Evolutionary conservation across 208 protist species (phyloP).

Genomic region (Leptomonas pyrrhocoris): DNA sequence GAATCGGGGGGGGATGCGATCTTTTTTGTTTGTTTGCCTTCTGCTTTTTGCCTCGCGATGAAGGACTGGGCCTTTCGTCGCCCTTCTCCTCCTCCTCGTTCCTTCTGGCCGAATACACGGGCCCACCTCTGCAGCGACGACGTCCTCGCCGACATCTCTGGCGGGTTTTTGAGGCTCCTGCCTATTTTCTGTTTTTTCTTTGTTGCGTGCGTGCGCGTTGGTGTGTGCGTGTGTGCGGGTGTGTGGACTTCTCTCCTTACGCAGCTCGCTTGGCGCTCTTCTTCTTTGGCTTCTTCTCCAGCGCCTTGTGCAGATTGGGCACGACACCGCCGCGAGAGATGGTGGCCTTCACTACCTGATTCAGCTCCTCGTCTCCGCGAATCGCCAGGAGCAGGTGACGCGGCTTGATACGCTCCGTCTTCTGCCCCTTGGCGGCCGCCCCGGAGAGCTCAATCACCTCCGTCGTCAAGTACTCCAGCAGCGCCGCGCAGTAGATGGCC

Average conservation of each 20-base stretch:
- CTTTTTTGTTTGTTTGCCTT: too few species aligned
- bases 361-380: slow-evolving; percentile 99
- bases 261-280: slow-evolving; percentile 83
- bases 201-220: slow-evolving; percentile 8
- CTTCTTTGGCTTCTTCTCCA: slow-evolving; percentile 93
- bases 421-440: slow-evolving; percentile 97
- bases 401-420: slow-evolving; percentile 98
- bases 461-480: slow-evolving; percentile 99
- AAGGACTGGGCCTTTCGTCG: too few species aligned
- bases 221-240: too few species aligned
- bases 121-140: too few species aligned
- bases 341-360: slow-evolving; percentile 97
- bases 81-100: too few species aligned
- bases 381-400: slow-evolving; percentile 98
- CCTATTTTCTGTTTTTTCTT: background rate
- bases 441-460: slow-evolving; percentile 99
- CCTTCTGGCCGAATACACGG: too few species aligned
- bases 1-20: too few species aligned
- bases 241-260: slow-evolving; percentile 30
- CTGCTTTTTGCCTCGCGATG: too few species aligned
- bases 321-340: slow-evolving; percentile 91
- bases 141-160: too few species aligned
- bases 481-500: slow-evolving; percentile 98
- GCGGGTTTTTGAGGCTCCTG: too few species aligned
- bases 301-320: slow-evolving; percentile 88